Conservation (phyloP, 768 basidiomycete species). For the Phylloporus scabripes region DNA sequence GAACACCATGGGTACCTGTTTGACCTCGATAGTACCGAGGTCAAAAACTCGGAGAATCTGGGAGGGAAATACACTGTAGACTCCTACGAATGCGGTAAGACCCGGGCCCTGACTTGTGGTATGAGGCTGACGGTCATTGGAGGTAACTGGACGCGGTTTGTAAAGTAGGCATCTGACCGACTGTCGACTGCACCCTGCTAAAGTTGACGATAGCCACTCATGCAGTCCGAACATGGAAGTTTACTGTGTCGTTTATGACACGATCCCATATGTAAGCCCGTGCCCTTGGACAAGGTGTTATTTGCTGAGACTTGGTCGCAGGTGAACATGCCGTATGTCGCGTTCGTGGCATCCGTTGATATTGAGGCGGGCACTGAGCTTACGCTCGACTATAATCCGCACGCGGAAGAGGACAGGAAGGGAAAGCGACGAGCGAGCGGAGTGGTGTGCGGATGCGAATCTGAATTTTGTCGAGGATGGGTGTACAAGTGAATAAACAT, state of each 20-base stretch:
- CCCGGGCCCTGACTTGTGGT: neutral
- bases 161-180: slow-evolving; percentile 47
- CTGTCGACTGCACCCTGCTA: neutral
- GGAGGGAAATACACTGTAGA: slow-evolving; percentile 49
- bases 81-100: slow-evolving; percentile 45
- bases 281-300: neutral
- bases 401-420: slow-evolving; percentile 23
- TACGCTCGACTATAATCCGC: slow-evolving; percentile 61
- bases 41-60: slow-evolving; percentile 30
- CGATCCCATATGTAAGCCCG: slow-evolving; percentile 44
- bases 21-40: slow-evolving; percentile 57
- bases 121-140: slow-evolving; percentile 5
- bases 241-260: slow-evolving; percentile 59
- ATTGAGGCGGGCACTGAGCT: slow-evolving; percentile 53
- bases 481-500: slow-evolving; percentile 8
- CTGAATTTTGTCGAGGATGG: slow-evolving; percentile 36
- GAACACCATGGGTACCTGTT: slow-evolving; percentile 48
- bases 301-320: slow-evolving; percentile 19
- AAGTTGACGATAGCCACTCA: slow-evolving; percentile 49
- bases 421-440: slow-evolving; percentile 25
- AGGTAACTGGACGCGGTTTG: slow-evolving; percentile 77
- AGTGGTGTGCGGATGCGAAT: slow-evolving; percentile 35
- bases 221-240: slow-evolving; percentile 56
- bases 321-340: slow-evolving; percentile 59
- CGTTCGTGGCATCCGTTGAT: slow-evolving; percentile 45